Evolutionary conservation across 1,284 basidiomycete genomes (phyloP).

Genomic region (Cystobasidiaceae sp.): DNA sequence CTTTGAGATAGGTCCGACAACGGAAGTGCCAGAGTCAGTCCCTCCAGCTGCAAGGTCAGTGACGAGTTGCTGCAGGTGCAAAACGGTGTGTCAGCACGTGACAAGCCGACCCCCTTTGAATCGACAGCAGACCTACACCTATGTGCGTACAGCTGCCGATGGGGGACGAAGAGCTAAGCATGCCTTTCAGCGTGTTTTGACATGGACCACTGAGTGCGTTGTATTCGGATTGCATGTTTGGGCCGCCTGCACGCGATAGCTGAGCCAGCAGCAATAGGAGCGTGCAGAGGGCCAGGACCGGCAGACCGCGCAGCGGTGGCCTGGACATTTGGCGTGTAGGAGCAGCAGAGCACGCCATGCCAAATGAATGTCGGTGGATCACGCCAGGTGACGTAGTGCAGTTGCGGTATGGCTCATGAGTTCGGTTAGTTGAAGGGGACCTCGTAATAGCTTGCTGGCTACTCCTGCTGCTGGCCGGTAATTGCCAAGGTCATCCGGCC

Average conservation of each 20-base stretch:
- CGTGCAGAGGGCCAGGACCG: background rate
- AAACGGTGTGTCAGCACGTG: background rate
- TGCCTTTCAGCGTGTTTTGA: background rate
- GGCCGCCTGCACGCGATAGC: background rate
- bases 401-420: no score
- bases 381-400: no score
- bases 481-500: no score
- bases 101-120: background rate
- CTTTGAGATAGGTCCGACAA: background rate
- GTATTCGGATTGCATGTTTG: background rate
- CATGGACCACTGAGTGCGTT: background rate
- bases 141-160: constrained; percentile 24
- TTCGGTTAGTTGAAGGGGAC: no score
- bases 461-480: no score
- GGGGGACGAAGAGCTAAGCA: background rate
- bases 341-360: no score
- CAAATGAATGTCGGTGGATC: no score
- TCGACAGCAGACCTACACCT: constrained; percentile 2
- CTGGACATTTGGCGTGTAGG: no score
- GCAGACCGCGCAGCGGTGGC: no score
- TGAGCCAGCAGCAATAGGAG: background rate
- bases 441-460: no score
- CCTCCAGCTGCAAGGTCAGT: background rate
- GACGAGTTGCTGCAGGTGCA: background rate
- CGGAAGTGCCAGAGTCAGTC: background rate